Evolutionary conservation across 2,329 filamentous ascomycete genomes (phyloP).

Genomic region (Chalaropsis ovoidea): DNA sequence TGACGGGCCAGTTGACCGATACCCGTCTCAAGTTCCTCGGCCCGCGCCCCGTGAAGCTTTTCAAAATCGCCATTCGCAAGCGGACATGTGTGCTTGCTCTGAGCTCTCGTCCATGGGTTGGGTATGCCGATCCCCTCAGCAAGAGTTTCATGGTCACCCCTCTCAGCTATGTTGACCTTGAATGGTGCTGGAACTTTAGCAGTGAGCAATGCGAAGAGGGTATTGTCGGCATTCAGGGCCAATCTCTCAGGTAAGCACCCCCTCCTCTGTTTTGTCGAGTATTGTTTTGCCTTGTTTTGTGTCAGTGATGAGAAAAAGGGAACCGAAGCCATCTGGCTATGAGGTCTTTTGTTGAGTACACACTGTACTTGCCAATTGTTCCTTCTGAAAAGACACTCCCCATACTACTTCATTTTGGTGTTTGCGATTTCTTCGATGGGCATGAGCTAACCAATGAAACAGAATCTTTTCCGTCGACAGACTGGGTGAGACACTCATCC

Average conservation of each 20-base stretch:
- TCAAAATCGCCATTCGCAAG: constrained; percentile 78
- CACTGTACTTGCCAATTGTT: constrained; percentile 75
- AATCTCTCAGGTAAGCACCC: constrained; percentile 62
- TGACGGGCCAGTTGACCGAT: constrained; percentile 90
- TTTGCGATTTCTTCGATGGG: constrained; percentile 20
- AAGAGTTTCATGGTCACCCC: constrained; percentile 88
- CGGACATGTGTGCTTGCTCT: constrained; percentile 79
- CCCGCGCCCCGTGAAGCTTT: constrained; percentile 78
- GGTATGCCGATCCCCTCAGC: constrained; percentile 71
- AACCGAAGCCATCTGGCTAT: constrained; percentile 47
- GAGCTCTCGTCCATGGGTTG: constrained; percentile 91
- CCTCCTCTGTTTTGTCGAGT: constrained; percentile 29
- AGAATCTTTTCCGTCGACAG: constrained; percentile 89
- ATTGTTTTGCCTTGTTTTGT: constrained; percentile 30
- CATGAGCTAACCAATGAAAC: constrained; percentile 31
- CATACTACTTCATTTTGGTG: constrained; percentile 28
- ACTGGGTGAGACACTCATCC: constrained; percentile 72
- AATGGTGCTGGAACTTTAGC: constrained; percentile 94
- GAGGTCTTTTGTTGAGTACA: constrained; percentile 42
- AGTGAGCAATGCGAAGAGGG: constrained; percentile 89
- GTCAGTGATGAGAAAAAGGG: constrained; percentile 55
- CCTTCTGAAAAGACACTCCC: constrained; percentile 63
- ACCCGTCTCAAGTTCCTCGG: constrained; percentile 91
- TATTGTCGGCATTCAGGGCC: constrained; percentile 85
- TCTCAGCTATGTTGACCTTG: constrained; percentile 74